Conservation (phyloP, 495 filamentous ascomycete genomes). For the Lindgomyces ingoldianus region DNA sequence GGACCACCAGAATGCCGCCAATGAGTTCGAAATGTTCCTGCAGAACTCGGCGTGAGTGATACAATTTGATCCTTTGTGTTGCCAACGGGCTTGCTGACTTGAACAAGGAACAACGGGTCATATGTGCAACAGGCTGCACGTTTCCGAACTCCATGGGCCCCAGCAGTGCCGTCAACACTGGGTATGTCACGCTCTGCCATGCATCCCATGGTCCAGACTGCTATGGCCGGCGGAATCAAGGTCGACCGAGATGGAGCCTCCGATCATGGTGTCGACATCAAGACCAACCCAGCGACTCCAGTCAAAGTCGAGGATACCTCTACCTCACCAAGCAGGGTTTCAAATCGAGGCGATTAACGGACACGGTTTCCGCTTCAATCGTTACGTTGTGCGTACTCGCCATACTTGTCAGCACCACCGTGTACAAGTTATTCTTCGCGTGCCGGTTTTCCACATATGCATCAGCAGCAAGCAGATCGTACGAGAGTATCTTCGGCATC, state of each 20-base stretch:
- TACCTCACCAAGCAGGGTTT: slow-evolving; percentile 19
- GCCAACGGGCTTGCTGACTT: not conserved
- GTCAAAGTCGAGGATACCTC: slow-evolving; percentile 23
- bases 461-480: not conserved
- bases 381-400: not conserved
- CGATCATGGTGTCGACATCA: slow-evolving; percentile 26
- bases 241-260: slow-evolving; percentile 24
- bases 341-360: slow-evolving; percentile 13
- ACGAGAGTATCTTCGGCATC: not conserved
- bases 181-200: slow-evolving; percentile 29
- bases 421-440: slow-evolving; percentile 13
- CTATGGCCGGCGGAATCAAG: slow-evolving; percentile 6
- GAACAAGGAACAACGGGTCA: slow-evolving; percentile 3
- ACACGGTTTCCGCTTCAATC: not conserved
- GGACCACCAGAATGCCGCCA: slow-evolving; percentile 27
- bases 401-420: not conserved
- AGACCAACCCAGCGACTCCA: slow-evolving; percentile 35
- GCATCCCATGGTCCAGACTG: slow-evolving; percentile 27
- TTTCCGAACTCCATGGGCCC: slow-evolving; percentile 26
- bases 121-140: slow-evolving; percentile 16
- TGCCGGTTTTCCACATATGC: not conserved
- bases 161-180: slow-evolving; percentile 27
- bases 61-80: not conserved
- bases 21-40: slow-evolving; percentile 39
- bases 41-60: slow-evolving; percentile 24